Percentiles rank a stretch among this genome's conserved stretches.
phyloP scores from a whole-genome alignment of 441 rosid genomes.

The Populus hybrid region DNA sequence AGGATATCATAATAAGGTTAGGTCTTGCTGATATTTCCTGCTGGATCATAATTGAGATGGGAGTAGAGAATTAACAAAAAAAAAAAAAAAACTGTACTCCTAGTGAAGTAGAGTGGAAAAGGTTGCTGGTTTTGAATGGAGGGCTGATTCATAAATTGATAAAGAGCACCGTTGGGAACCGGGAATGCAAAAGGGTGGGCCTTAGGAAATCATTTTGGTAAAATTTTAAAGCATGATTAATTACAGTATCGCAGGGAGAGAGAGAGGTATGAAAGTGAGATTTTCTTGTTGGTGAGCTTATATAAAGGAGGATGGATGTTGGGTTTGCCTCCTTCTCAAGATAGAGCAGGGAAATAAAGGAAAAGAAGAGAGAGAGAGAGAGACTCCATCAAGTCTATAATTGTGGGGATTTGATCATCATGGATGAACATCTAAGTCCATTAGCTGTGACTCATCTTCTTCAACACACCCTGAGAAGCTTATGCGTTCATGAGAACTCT shows the following conservation, averaged over 20 bases:
- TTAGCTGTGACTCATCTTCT: conserved; percentile 93
- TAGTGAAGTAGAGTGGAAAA: conserved; percentile 16
- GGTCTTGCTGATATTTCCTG: conserved; percentile 27
- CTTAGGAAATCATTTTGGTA: conserved; percentile 37
- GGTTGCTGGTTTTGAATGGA: background rate
- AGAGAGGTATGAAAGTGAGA: conserved; percentile 30
- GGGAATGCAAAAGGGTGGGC: conserved; percentile 30
- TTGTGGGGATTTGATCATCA: conserved; percentile 24
- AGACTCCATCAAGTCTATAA: conserved; percentile 6
- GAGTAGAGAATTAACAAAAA: background rate
- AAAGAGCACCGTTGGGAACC: conserved; percentile 26
- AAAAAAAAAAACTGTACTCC: background rate
- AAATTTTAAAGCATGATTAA: conserved; percentile 32
- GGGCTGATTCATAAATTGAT: background rate
- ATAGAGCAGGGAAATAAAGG: conserved; percentile 11
- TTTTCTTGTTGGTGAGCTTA: conserved; percentile 41
- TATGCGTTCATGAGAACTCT: conserved; percentile 83
- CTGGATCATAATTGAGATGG: conserved; percentile 4
- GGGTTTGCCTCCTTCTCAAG: conserved; percentile 46
- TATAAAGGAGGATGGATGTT: conserved; percentile 49
- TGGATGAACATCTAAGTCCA: conserved; percentile 87
- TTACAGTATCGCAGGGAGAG: conserved; percentile 17
- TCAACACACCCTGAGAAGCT: conserved; percentile 90
- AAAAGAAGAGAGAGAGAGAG: conserved; percentile 3
- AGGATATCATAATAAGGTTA: conserved; percentile 22